Percentiles rank a stretch among this genome's conserved stretches.
Evolutionary conservation across 208 protist species (phyloP).

Genomic region (Trypanosoma conorhini): DNA sequence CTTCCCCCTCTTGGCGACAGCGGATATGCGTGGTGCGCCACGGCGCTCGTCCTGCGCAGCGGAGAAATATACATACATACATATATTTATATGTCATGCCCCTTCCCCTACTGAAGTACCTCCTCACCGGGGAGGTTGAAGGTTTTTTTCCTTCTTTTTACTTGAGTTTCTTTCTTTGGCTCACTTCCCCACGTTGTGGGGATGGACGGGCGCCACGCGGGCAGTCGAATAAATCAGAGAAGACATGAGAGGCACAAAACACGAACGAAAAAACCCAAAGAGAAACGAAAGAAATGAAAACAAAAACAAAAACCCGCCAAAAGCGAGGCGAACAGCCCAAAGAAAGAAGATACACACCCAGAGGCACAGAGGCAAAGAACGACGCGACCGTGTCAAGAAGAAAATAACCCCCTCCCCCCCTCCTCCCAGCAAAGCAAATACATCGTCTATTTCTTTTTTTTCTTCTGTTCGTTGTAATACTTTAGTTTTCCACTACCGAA

Average conservation of each 20-base stretch:
- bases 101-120: not conserved
- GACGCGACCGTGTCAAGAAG: not conserved
- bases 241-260: too few species aligned
- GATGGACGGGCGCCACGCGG: not conserved
- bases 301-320: constrained; percentile 9
- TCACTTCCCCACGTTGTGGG: not conserved
- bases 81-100: not conserved
- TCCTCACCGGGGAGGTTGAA: not conserved
- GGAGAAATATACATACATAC: not conserved
- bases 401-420: too few species aligned
- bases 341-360: constrained; percentile 13
- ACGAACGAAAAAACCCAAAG: too few species aligned
- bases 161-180: too few species aligned
- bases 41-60: too few species aligned
- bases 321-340: not conserved
- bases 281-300: not conserved
- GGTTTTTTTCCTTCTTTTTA: too few species aligned
- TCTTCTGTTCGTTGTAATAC: constrained; percentile 14
- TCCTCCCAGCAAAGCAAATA: not conserved
- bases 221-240: not conserved
- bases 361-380: constrained; percentile 1
- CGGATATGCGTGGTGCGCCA: too few species aligned
- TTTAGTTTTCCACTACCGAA: too few species aligned
- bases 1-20: too few species aligned
- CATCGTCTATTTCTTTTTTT: constrained; percentile 4